Evolutionary conservation across 768 basidiomycete species (phyloP).

Genomic region (Piloderma croceum): DNA sequence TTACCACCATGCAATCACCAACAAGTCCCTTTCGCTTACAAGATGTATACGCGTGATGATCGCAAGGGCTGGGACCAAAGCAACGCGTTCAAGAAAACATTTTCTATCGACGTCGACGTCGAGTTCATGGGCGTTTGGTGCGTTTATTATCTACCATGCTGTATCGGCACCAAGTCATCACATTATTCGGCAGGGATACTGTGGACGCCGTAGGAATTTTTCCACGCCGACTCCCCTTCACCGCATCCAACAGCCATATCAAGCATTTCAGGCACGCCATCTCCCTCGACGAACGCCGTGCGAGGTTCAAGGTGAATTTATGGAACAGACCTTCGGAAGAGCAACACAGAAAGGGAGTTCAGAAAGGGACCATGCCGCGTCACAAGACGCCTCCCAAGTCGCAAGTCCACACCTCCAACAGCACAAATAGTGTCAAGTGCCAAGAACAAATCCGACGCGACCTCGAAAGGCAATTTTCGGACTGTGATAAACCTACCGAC

Average conservation of each 20-base stretch:
- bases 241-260: conserved; percentile 49
- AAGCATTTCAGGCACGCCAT: conserved; percentile 60
- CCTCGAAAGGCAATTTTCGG: conserved; percentile 26
- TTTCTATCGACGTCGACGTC: conserved; percentile 38
- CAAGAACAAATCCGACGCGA: conserved; percentile 6
- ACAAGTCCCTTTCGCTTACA: conserved; percentile 74
- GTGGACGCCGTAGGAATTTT: conserved; percentile 59
- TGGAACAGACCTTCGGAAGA: conserved; percentile 34
- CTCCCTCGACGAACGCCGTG: conserved; percentile 54
- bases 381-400: no score
- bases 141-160: neutral
- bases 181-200: conserved; percentile 47
- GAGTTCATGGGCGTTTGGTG: conserved; percentile 53
- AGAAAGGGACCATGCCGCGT: conserved; percentile 11
- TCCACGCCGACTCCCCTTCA: conserved; percentile 49
- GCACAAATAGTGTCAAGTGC: conserved; percentile 4
- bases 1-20: conserved; percentile 67
- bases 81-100: conserved; percentile 44
- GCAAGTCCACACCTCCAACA: no score
- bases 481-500: conserved; percentile 26
- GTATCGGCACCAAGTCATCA: neutral
- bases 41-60: conserved; percentile 62
- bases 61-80: conserved; percentile 57
- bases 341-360: conserved; percentile 26
- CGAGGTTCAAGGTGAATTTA: conserved; percentile 53